phyloP scores from a whole-genome alignment of 495 filamentous ascomycete species.

The Penicillium odoratum region DNA sequence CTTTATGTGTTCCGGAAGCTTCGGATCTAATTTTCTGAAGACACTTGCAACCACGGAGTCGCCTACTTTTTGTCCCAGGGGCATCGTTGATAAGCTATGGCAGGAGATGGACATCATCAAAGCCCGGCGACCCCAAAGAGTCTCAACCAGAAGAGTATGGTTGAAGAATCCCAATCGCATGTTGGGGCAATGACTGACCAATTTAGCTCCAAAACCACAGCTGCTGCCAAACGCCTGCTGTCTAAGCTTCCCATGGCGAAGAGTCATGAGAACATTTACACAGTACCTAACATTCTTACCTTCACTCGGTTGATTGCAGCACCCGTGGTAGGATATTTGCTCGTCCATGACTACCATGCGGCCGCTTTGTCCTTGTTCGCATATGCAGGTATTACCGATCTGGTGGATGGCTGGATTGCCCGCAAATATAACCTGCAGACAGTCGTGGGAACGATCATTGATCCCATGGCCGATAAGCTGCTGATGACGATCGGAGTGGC shows the following conservation, averaged over 20 bases:
- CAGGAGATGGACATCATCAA: constrained; percentile 27
- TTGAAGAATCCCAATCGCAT: background rate
- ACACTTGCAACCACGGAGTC: background rate
- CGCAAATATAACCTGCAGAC: constrained; percentile 83
- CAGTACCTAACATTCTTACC: constrained; percentile 87
- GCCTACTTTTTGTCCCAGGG: constrained; percentile 3
- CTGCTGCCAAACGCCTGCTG: constrained; percentile 38
- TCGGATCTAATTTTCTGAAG: constrained; percentile 12
- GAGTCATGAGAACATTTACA: constrained; percentile 91
- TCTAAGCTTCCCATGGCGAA: constrained; percentile 49
- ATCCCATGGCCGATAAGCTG: constrained; percentile 94
- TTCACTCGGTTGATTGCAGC: constrained; percentile 81
- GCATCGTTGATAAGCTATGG: constrained; percentile 15
- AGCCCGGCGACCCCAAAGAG: constrained; percentile 21
- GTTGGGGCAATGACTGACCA: background rate
- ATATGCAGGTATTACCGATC: constrained; percentile 88
- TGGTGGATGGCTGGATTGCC: constrained; percentile 91
- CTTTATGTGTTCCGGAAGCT: background rate
- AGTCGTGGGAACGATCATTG: constrained; percentile 93
- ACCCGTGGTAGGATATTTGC: constrained; percentile 84
- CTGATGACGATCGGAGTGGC: constrained; percentile 92
- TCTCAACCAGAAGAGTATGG: constrained; percentile 20
- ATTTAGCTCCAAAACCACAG: constrained; percentile 4
- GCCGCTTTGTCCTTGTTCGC: constrained; percentile 81
- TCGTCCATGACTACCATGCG: constrained; percentile 77